A percentile compares a stretch with the other conserved stretches of the same genome.
phyloP scores from a whole-genome alignment of 768 basidiomycete genomes.

The Hypholoma sublateritium region DNA sequence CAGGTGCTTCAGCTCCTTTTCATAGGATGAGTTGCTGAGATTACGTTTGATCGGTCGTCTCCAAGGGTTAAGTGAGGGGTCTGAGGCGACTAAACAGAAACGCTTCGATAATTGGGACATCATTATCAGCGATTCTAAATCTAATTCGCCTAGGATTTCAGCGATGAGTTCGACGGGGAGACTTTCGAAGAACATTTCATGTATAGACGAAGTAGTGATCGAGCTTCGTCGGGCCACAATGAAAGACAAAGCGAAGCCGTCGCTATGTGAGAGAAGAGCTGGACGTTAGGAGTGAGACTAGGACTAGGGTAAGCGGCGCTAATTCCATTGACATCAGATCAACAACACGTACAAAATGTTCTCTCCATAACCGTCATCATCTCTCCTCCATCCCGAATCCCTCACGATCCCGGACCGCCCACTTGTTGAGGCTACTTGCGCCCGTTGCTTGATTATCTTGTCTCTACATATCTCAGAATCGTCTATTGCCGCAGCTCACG shows the following conservation, averaged over 20 bases:
- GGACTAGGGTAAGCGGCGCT: background rate
- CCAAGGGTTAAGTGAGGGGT: constrained; percentile 74
- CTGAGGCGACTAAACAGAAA: constrained; percentile 57
- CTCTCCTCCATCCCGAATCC: background rate
- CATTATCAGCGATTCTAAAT: constrained; percentile 57
- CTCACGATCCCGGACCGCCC: background rate
- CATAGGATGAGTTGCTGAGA: constrained; percentile 47
- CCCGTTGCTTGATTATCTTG: no score
- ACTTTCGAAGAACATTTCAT: constrained; percentile 40
- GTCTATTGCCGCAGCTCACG: no score
- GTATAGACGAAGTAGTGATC: constrained; percentile 2
- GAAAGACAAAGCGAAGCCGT: constrained; percentile 10
- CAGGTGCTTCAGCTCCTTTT: constrained; percentile 53
- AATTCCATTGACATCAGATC: background rate
- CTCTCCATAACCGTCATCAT: background rate
- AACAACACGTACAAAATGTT: background rate
- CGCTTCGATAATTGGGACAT: constrained; percentile 62
- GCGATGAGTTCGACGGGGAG: constrained; percentile 80
- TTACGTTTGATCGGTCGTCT: constrained; percentile 64
- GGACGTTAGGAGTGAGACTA: constrained; percentile 2
- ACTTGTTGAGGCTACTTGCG: no score
- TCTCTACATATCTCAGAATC: no score
- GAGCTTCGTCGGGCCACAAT: constrained; percentile 1
- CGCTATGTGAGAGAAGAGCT: background rate
- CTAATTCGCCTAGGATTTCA: constrained; percentile 68